Conservation (phyloP, 192 early-diverging fungal species). For the Globomyces pollinis-pini region DNA sequence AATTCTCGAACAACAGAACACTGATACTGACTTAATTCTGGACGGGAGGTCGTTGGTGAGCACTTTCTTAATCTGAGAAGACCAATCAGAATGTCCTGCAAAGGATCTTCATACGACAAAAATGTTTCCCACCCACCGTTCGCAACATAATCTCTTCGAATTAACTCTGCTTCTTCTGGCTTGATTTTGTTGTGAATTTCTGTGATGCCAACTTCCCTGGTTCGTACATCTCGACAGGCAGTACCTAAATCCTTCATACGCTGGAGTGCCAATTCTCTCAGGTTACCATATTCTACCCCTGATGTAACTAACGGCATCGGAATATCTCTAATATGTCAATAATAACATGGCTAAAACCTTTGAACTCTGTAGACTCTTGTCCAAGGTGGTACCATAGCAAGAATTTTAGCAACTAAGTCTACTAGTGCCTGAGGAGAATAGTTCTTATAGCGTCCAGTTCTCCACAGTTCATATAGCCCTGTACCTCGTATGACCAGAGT, state of each 20-base stretch:
- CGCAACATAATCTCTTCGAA: conserved; percentile 95
- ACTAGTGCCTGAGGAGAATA: conserved; percentile 94
- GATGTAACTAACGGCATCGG: conserved; percentile 99
- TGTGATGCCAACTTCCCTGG: conserved; percentile 95
- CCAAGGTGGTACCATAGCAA: conserved; percentile 98
- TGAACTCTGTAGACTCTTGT: conserved; percentile 97
- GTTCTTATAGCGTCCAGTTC: conserved; percentile 95
- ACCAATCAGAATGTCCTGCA: conserved; percentile 93
- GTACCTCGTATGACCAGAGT: conserved; percentile 99
- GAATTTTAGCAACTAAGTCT: conserved; percentile 88
- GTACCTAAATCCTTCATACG: conserved; percentile 96
- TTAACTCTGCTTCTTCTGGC: conserved; percentile 84
- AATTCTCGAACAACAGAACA: conserved; percentile 93
- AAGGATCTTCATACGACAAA: conserved; percentile 94
- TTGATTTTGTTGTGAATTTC: conserved; percentile 94
- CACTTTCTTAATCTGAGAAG: conserved; percentile 93
- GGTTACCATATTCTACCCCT: conserved; percentile 96
- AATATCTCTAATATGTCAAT: conserved; percentile 65
- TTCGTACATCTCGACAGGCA: conserved; percentile 93
- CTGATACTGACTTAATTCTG: conserved; percentile 74
- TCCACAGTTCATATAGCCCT: conserved; percentile 95
- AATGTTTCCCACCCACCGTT: conserved; percentile 99
- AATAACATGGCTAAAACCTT: conserved; percentile 50
- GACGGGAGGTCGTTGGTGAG: conserved; percentile 73
- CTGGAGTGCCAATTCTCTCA: conserved; percentile 89